These are phyloP conservation scores for Fusarium sp. DNA, from an alignment of 2,329 filamentous ascomycete genomes.

Conservation along the genomic window DNA sequence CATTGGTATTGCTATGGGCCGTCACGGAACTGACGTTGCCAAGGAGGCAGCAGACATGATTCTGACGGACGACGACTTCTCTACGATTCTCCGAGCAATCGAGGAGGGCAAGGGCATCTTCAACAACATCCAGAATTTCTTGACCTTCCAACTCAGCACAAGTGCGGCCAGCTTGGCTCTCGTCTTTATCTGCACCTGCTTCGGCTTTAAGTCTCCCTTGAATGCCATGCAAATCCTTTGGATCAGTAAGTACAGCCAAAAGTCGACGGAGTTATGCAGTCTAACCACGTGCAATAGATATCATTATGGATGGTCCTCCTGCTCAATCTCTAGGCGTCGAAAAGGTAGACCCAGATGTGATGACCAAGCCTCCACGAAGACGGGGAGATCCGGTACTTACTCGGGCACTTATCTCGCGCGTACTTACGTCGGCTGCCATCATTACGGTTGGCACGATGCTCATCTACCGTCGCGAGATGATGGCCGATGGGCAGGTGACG, in stretches of 20 bases:
- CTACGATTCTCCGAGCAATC: slow-evolving; percentile 91
- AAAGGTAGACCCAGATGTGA: slow-evolving; percentile 91
- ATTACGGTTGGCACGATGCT: slow-evolving; percentile 94
- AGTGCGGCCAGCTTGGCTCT: slow-evolving; percentile 92
- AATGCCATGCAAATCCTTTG: slow-evolving; percentile 99
- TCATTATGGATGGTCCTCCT: slow-evolving; percentile 98
- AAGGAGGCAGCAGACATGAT: slow-evolving; percentile 98
- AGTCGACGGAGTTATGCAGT: background rate
- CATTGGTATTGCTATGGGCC: slow-evolving; percentile 97
- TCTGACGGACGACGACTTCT: slow-evolving; percentile 88
- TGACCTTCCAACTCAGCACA: slow-evolving; percentile 97
- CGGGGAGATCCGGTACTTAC: slow-evolving; percentile 94
- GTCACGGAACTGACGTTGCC: slow-evolving; percentile 93
- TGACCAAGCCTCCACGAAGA: slow-evolving; percentile 86
- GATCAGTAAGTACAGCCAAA: slow-evolving; percentile 81
- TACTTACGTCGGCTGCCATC: slow-evolving; percentile 85
- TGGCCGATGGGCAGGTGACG: slow-evolving; percentile 81
- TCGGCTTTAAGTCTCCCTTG: slow-evolving; percentile 93
- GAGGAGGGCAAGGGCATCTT: slow-evolving; percentile 99
- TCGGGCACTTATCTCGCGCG: slow-evolving; percentile 80
- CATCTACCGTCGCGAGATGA: slow-evolving; percentile 93
- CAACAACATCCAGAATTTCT: slow-evolving; percentile 99
- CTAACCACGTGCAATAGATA: slow-evolving; percentile 69
- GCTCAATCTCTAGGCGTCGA: slow-evolving; percentile 97
- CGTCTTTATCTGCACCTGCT: slow-evolving; percentile 89